These are phyloP conservation scores for Phytophthora tubulina DNA, from an alignment of 352 stramenopile genomes.

Conservation along the genomic window DNA sequence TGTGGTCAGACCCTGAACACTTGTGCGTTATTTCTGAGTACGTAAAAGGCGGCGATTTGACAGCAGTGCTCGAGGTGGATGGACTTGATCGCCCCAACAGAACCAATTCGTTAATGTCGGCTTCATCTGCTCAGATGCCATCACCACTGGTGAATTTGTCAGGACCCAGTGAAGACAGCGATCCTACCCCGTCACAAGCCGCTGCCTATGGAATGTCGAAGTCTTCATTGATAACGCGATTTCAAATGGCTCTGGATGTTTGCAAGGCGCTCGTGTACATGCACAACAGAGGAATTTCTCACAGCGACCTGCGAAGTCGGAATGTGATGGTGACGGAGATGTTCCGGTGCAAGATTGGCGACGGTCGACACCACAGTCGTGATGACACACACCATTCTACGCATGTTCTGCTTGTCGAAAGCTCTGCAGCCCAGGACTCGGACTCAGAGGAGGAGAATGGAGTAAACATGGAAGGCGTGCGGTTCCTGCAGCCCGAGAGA, in stretches of 20 bases:
- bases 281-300: constrained; percentile 60
- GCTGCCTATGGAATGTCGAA: constrained; percentile 38
- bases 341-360: constrained; percentile 69
- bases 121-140: constrained; percentile 8
- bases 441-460: constrained; percentile 44
- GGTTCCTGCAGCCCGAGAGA: constrained; percentile 43
- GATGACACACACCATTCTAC: constrained; percentile 37
- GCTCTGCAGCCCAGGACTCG: constrained; percentile 6
- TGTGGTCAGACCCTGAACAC: constrained; percentile 72
- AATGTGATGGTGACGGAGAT: constrained; percentile 73
- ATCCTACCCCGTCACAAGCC: constrained; percentile 14
- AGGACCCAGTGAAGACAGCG: constrained; percentile 19
- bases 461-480: constrained; percentile 44
- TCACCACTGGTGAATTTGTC: constrained; percentile 17
- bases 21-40: constrained; percentile 81
- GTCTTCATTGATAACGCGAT: constrained; percentile 46
- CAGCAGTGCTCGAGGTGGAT: constrained; percentile 63
- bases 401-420: constrained; percentile 31
- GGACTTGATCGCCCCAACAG: constrained; percentile 42
- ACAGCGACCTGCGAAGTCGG: constrained; percentile 72
- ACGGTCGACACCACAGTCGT: constrained; percentile 55
- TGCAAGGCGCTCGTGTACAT: constrained; percentile 61
- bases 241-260: constrained; percentile 72
- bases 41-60: constrained; percentile 64
- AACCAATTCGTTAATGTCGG: constrained; percentile 25